Base-by-base conservation (phyloP, 305 asterid genomes). In the Solanum hybrid region DNA sequence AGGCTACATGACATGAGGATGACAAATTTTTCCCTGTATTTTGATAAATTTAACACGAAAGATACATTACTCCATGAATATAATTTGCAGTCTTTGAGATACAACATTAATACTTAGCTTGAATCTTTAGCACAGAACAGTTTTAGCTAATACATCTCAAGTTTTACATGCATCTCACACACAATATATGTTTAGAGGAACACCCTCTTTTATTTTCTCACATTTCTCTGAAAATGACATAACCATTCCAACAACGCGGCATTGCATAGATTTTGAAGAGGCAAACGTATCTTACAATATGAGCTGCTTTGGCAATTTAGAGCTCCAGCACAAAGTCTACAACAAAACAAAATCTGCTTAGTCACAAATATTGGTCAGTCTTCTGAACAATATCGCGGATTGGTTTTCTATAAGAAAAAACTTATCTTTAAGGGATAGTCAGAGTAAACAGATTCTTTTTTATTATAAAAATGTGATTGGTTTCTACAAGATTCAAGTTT, bases 311-410 rank as follows among this genome's bases (percentile, higher is more conserved):
- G 26, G 87, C 73, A 75, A 88, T 73, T 93, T 90, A 95, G 92
- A 96, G 98, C 95, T 96, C 99, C 97, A 96, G 93, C 82, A 96
- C 98, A 93, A 96, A 92, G 90, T 95, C 99, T 96, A 86, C 97
- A 88, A 84, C 64, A 92, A 89, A 90, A 88, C 75, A 71, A 38
- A 29, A 66, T 73, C 29, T 89, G 22, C 35, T 85, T 31, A 26
- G 69, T 73, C 24, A 35, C 42, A 29, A 84, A 10, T 22, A 81
- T 26, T 81, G 34, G 17, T 9, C 66, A 51, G 66, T 51, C 66
- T 16, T 51, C 0, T 42, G 86, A 26, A 80, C 11, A 22, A 26
- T 16, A 82, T 42, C 16, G 27, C 32, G 9, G 72, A 36, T 29
- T 42, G 60, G 32, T 46, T 29, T 27, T 81, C 36, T 42, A 27